Conservation (phyloP, 2,329 filamentous ascomycete species). For the Monosporascus sp. region DNA sequence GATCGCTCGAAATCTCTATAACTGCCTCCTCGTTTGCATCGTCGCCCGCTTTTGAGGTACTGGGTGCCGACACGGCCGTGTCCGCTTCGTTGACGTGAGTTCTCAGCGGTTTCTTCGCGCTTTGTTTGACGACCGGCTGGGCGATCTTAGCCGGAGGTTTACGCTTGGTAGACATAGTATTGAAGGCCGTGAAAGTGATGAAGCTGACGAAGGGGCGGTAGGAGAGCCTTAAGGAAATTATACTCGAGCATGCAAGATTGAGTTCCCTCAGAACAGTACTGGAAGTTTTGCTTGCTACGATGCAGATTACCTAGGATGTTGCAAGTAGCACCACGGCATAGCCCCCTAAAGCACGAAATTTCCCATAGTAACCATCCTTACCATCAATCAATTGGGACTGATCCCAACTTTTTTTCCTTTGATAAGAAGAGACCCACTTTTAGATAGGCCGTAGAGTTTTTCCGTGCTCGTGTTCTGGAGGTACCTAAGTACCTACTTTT, state of each 20-base stretch:
- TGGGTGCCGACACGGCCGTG: conserved; percentile 45
- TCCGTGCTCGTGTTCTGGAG: neutral
- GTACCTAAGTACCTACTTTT: too few species aligned
- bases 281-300: neutral
- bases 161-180: conserved; percentile 54
- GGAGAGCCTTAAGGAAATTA: neutral
- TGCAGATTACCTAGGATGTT: neutral
- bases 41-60: conserved; percentile 32
- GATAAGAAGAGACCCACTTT: neutral
- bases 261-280: neutral
- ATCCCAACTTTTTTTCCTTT: neutral
- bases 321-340: neutral
- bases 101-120: conserved; percentile 46
- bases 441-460: neutral
- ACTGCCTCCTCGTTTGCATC: conserved; percentile 32
- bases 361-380: neutral
- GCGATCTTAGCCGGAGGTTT: conserved; percentile 55
- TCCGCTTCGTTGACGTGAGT: conserved; percentile 54
- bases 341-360: neutral
- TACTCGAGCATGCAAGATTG: neutral
- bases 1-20: conserved; percentile 56
- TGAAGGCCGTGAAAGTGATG: neutral
- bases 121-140: conserved; percentile 48
- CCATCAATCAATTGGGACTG: neutral
- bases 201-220: neutral